A percentile compares a stretch with the other conserved stretches of the same genome.
Conservation (phyloP, 2,329 filamentous ascomycete species). For the Coniella vitis region DNA sequence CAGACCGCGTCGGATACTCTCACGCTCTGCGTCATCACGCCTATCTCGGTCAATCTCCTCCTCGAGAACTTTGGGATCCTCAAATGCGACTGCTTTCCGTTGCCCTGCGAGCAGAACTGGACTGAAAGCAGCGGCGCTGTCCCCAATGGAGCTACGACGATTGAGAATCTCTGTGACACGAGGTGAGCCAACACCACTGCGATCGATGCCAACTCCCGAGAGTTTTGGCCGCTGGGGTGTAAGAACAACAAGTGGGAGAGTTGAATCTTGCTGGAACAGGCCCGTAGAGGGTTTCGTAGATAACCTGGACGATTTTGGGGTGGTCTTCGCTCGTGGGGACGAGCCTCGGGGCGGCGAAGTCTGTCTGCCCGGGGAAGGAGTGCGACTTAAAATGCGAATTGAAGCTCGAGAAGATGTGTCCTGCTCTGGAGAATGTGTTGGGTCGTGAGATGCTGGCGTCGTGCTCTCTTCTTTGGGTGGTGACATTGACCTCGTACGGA, state of each 20-base stretch:
- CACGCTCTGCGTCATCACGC: conserved; percentile 53
- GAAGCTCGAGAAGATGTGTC: conserved; percentile 13
- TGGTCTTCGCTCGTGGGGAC: conserved; percentile 8
- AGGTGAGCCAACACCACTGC: conserved; percentile 67
- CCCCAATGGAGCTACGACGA: conserved; percentile 63
- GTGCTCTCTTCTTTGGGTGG: conserved; percentile 13
- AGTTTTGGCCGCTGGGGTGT: conserved; percentile 54
- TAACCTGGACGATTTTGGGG: conserved; percentile 24
- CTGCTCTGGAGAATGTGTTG: conserved; percentile 12
- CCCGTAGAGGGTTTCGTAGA: conserved; percentile 28
- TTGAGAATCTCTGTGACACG: conserved; percentile 65
- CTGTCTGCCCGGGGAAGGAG: conserved; percentile 23
- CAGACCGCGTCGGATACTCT: conserved; percentile 50
- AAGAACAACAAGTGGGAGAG: conserved; percentile 55
- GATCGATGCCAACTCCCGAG: conserved; percentile 64
- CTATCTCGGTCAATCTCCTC: conserved; percentile 57
- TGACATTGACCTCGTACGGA: conserved; percentile 34
- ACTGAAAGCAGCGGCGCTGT: conserved; percentile 57
- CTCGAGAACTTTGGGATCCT: conserved; percentile 56
- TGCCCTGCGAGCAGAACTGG: conserved; percentile 37
- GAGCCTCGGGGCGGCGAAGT: background rate
- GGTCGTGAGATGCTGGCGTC: conserved; percentile 5
- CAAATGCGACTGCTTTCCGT: conserved; percentile 51
- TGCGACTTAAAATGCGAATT: conserved; percentile 11
- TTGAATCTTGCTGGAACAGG: conserved; percentile 48